phyloP scores from a whole-genome alignment of 2,329 filamentous ascomycete genomes.

The Aspergillus novofumigatus region DNA sequence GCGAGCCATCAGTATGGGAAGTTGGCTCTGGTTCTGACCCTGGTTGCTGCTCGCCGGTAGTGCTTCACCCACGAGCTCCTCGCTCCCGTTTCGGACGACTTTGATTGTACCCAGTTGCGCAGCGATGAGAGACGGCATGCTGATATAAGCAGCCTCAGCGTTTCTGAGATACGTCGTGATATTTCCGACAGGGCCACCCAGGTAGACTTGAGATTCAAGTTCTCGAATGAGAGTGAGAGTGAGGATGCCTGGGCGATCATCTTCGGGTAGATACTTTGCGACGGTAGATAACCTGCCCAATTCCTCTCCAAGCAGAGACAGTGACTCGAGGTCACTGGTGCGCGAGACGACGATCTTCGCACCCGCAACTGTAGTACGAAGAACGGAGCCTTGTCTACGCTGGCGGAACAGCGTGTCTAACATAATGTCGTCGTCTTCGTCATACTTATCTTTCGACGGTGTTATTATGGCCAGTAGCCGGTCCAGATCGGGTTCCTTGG shows the following conservation, averaged over 20 bases:
- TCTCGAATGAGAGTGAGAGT: constrained; percentile 66
- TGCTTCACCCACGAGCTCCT: constrained; percentile 68
- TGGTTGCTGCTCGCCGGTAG: constrained; percentile 32
- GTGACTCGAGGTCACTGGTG: constrained; percentile 60
- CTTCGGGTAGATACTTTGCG: constrained; percentile 90
- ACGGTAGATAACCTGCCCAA: constrained; percentile 78
- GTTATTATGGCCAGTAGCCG: constrained; percentile 80
- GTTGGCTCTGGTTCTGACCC: constrained; percentile 9
- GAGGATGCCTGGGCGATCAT: constrained; percentile 85
- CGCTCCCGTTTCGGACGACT: constrained; percentile 60
- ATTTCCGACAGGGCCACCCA: constrained; percentile 66
- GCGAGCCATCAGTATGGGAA: constrained; percentile 75
- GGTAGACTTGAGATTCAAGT: constrained; percentile 56
- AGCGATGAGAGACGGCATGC: constrained; percentile 76
- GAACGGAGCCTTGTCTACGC: constrained; percentile 76
- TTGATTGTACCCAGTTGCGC: constrained; percentile 64
- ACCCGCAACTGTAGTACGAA: constrained; percentile 65
- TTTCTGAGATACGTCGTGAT: constrained; percentile 57
- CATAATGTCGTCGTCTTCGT: constrained; percentile 88
- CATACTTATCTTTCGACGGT: constrained; percentile 86
- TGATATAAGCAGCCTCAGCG: constrained; percentile 74
- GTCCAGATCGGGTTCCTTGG: constrained; percentile 76
- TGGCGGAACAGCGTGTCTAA: constrained; percentile 86
- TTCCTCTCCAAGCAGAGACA: constrained; percentile 73
- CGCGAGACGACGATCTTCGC: constrained; percentile 61